Conservation (phyloP, 2,329 filamentous ascomycete species). For the Fusarium austroafricanum region DNA sequence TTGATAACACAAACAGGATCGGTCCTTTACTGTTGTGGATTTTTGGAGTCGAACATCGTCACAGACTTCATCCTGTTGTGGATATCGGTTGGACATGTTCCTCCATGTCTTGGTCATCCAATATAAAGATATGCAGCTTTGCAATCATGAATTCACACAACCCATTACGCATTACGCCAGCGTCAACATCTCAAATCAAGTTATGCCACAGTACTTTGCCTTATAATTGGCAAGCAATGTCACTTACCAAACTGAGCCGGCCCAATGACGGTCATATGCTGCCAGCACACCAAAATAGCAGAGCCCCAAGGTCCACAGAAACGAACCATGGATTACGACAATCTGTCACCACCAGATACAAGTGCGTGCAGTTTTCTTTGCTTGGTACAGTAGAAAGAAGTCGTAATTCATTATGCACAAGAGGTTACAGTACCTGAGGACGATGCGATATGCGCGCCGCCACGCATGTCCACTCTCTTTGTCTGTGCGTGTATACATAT, state of each 20-base stretch:
- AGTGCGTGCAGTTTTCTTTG: not conserved
- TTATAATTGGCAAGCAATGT: slow-evolving; percentile 12
- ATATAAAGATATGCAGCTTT: slow-evolving; percentile 7
- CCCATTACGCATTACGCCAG: not conserved
- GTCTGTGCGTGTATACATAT: slow-evolving; percentile 9
- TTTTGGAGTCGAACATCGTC: slow-evolving; percentile 13
- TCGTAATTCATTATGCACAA: slow-evolving; percentile 18
- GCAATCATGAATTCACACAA: slow-evolving; percentile 1
- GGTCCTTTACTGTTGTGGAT: slow-evolving; percentile 23
- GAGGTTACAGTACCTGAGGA: not conserved
- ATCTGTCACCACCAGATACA: slow-evolving; percentile 13
- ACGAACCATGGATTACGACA: slow-evolving; percentile 29
- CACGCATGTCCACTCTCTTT: slow-evolving; percentile 15
- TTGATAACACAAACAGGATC: slow-evolving; percentile 23
- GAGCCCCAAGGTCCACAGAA: slow-evolving; percentile 37
- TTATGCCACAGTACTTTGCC: not conserved
- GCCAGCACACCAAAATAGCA: slow-evolving; percentile 15
- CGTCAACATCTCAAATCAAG: slow-evolving; percentile 4
- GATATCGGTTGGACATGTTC: slow-evolving; percentile 15
- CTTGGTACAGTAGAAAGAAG: not conserved
- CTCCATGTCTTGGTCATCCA: slow-evolving; percentile 1
- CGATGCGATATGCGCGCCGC: not conserved
- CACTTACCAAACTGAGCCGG: slow-evolving; percentile 15
- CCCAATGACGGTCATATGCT: slow-evolving; percentile 30
- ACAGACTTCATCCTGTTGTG: slow-evolving; percentile 24